phyloP scores from a whole-genome alignment of 176 grass and related monocot species.

The Juncus effusus region DNA sequence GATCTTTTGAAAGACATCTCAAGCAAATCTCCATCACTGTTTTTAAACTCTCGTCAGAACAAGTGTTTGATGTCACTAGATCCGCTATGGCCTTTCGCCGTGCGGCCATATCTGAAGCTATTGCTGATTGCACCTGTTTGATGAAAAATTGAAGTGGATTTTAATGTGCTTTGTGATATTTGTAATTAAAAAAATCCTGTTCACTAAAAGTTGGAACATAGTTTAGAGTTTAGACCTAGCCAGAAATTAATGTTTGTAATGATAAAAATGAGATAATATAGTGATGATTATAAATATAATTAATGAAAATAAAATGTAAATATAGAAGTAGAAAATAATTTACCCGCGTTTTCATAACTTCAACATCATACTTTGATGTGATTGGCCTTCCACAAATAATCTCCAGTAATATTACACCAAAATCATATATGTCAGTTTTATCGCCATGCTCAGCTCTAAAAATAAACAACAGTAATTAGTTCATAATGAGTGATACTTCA shows the following conservation, averaged over 20 bases:
- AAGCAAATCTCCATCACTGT: slow-evolving; percentile 83
- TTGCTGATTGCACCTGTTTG: slow-evolving; percentile 52
- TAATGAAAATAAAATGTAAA: background rate
- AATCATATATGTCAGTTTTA: slow-evolving; percentile 83
- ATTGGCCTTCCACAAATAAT: slow-evolving; percentile 56
- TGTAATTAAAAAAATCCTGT: background rate
- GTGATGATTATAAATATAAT: background rate
- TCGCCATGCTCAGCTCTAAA: slow-evolving; percentile 43
- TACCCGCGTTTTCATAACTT: slow-evolving; percentile 66
- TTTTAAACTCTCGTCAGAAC: slow-evolving; percentile 61
- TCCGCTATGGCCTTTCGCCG: slow-evolving; percentile 45
- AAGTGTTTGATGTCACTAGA: slow-evolving; percentile 32
- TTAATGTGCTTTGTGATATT: background rate
- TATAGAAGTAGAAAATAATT: background rate
- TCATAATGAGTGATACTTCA: background rate
- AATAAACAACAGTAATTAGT: slow-evolving; percentile 6
- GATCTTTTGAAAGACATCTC: slow-evolving; percentile 70
- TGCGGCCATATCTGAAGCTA: slow-evolving; percentile 40
- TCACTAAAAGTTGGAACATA: background rate
- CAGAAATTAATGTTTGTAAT: background rate
- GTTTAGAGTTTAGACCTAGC: slow-evolving; percentile 12
- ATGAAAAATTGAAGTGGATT: no score
- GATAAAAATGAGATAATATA: no score
- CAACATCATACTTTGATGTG: slow-evolving; percentile 50
- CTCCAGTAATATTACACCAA: slow-evolving; percentile 80